Percentiles rank a stretch among this genome's conserved stretches.
Conservation (phyloP, 495 filamentous ascomycete species). For the Aspergillus incahuasiensis region DNA sequence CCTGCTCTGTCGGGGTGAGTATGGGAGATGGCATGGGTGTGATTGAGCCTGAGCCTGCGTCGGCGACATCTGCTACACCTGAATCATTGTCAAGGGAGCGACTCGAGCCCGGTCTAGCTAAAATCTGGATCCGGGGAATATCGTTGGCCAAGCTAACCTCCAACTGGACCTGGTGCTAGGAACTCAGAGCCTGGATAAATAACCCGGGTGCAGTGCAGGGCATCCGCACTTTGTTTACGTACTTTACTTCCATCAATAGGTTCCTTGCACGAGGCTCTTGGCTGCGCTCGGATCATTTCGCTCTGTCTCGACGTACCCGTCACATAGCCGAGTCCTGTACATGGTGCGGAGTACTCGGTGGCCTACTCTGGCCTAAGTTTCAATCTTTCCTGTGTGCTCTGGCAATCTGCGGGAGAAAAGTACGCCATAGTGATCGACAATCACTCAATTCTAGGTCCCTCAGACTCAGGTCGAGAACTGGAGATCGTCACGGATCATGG, state of each 20-base stretch:
- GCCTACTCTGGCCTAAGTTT: not conserved
- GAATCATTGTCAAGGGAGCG: not conserved
- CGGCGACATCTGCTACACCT: not conserved
- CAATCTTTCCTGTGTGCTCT: not conserved
- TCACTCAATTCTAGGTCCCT: not conserved
- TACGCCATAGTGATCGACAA: not conserved
- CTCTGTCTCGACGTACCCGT: not conserved
- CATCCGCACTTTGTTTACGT: not conserved
- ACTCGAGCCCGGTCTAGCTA: not conserved
- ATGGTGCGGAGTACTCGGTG: too few species aligned
- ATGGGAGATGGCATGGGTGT: too few species aligned
- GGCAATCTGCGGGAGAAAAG: not conserved
- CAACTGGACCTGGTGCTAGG: too few species aligned
- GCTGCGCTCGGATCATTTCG: not conserved
- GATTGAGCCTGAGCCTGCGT: not conserved
- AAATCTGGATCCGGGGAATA: not conserved
- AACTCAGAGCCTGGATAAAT: too few species aligned
- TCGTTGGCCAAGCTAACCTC: not conserved
- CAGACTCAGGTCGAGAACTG: not conserved
- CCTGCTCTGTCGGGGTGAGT: not conserved
- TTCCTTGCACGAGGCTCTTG: not conserved
- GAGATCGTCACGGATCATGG: not conserved
- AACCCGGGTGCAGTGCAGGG: not conserved
- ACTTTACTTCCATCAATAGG: not conserved
- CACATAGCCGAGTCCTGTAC: too few species aligned